A percentile compares a stretch with the other conserved stretches of the same genome.
Conservation (phyloP, 1,284 basidiomycete genomes). For the Stygiomarasmius scandens region DNA sequence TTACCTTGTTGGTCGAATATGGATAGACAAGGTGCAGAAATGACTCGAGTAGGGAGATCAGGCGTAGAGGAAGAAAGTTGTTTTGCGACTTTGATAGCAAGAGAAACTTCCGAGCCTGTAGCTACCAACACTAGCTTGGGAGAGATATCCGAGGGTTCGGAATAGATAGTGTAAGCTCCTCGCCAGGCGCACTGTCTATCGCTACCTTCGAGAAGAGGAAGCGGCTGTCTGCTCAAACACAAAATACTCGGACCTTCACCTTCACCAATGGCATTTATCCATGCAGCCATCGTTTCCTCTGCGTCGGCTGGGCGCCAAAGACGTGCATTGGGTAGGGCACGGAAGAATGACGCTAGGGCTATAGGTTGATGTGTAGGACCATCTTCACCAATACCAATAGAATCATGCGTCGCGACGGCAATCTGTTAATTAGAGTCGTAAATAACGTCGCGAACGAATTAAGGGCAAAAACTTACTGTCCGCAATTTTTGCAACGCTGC, state of each 20-base stretch:
- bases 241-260: conserved; percentile 64
- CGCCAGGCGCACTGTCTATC: conserved; percentile 66
- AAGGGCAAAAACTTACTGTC: background rate
- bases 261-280: conserved; percentile 26
- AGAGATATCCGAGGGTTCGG: conserved; percentile 38
- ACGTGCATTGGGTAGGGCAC: conserved; percentile 69
- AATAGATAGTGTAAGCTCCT: conserved; percentile 73
- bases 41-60: conserved; percentile 64
- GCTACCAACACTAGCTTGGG: conserved; percentile 68
- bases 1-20: conserved; percentile 67
- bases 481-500: conserved; percentile 70
- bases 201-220: conserved; percentile 73
- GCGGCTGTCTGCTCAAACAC: conserved; percentile 64
- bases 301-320: conserved; percentile 38
- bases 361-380: conserved; percentile 80
- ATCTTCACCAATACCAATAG: conserved; percentile 72
- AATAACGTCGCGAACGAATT: background rate
- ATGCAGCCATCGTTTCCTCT: conserved; percentile 16
- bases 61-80: conserved; percentile 46
- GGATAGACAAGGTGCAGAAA: conserved; percentile 68
- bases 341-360: conserved; percentile 41
- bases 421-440: conserved; percentile 41
- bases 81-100: conserved; percentile 64
- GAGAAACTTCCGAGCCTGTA: conserved; percentile 70
- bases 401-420: conserved; percentile 70